These are phyloP conservation scores for Cystofilobasidium capitatum DNA, from an alignment of 768 basidiomycete genomes.

Conservation along the genomic window DNA sequence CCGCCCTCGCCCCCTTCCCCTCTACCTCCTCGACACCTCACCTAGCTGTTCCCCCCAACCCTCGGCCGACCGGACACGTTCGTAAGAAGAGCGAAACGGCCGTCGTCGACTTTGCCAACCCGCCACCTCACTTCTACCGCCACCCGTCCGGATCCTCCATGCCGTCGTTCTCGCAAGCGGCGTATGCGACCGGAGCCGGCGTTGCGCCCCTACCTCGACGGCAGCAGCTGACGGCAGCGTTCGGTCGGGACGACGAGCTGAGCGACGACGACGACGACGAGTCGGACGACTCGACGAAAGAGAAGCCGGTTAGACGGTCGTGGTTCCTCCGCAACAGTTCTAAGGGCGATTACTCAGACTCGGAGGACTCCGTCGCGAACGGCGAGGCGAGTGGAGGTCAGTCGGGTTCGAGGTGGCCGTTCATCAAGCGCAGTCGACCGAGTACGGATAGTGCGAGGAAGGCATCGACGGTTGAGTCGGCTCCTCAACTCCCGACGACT, in stretches of 20 bases:
- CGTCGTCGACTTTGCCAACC: conserved; percentile 19
- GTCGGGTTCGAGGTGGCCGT: conserved; percentile 8
- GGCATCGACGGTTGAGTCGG: neutral
- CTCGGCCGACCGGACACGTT: conserved; percentile 2
- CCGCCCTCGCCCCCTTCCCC: conserved; percentile 1
- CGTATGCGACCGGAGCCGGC: conserved; percentile 2
- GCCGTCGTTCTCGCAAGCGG: conserved; percentile 19
- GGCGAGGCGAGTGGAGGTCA: neutral
- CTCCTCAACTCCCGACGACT: neutral
- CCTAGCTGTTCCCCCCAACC: neutral
- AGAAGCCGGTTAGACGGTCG: conserved; percentile 9
- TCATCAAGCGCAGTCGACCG: conserved; percentile 1
- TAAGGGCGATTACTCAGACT: neutral
- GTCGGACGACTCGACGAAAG: conserved; percentile 16
- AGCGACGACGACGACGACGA: conserved; percentile 9
- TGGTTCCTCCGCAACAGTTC: conserved; percentile 11
- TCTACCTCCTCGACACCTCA: neutral
- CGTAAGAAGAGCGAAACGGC: conserved; percentile 16
- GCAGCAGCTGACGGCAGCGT: neutral
- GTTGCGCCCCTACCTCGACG: neutral
- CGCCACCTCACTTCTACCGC: neutral
- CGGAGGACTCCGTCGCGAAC: conserved; percentile 5
- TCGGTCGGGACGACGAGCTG: neutral
- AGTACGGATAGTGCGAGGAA: neutral
- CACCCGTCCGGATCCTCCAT: neutral